These are phyloP conservation scores for Omphalotus olearius DNA, from an alignment of 1,284 basidiomycete species.

Conservation along the genomic window DNA sequence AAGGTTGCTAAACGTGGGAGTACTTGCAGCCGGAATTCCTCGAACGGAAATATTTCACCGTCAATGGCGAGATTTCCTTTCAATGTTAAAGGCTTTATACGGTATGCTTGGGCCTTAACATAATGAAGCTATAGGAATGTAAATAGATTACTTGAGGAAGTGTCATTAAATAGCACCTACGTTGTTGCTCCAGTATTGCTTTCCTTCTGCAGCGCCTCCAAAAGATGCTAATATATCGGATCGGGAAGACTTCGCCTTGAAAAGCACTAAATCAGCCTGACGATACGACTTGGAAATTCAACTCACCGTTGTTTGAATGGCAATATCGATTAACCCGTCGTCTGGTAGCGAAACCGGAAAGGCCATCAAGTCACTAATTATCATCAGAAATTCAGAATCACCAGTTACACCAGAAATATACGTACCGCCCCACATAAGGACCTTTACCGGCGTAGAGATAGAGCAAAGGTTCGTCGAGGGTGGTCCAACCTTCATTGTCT, in stretches of 20 bases:
- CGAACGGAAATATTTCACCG: constrained; percentile 80
- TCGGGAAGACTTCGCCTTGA: constrained; percentile 45
- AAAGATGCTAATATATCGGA: constrained; percentile 56
- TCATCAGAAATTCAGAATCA: not conserved
- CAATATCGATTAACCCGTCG: constrained; percentile 80
- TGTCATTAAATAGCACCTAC: constrained; percentile 34
- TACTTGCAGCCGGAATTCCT: constrained; percentile 83
- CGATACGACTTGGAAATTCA: constrained; percentile 14
- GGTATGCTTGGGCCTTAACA: constrained; percentile 75
- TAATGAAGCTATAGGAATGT: constrained; percentile 60
- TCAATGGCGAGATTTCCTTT: constrained; percentile 69
- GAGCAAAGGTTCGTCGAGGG: constrained; percentile 64
- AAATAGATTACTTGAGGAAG: not conserved
- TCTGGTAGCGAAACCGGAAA: constrained; percentile 80
- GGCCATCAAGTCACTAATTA: constrained; percentile 71
- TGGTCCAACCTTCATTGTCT: constrained; percentile 62
- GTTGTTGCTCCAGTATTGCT: constrained; percentile 61
- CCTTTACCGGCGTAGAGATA: constrained; percentile 74
- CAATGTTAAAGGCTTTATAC: constrained; percentile 58
- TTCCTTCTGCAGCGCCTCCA: constrained; percentile 66
- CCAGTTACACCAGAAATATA: constrained; percentile 7
- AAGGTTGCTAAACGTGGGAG: constrained; percentile 67
- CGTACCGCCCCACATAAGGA: constrained; percentile 64
- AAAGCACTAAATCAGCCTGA: not conserved
- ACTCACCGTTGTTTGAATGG: constrained; percentile 60